Evolutionary conservation across 768 basidiomycete genomes (phyloP).

Genomic region (Amanita jacksonii): DNA sequence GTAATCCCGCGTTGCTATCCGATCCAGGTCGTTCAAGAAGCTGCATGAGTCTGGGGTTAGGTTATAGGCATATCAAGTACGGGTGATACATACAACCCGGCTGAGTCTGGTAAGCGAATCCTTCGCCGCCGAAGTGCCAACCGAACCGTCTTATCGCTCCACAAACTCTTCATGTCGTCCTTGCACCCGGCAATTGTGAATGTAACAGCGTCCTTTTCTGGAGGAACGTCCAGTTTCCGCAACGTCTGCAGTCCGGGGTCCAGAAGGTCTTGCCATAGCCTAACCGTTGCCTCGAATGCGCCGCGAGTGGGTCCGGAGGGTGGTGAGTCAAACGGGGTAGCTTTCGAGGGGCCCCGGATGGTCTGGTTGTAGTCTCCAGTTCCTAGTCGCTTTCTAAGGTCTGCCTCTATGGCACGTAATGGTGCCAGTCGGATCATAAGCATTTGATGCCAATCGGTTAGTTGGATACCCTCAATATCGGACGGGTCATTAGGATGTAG

Average conservation of each 20-base stretch:
- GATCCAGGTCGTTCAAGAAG: conserved; percentile 59
- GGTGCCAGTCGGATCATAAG: conserved; percentile 56
- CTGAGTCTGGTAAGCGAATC: conserved; percentile 49
- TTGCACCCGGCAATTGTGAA: conserved; percentile 48
- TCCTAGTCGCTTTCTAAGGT: conserved; percentile 54
- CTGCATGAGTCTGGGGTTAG: conserved; percentile 22
- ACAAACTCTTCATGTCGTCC: conserved; percentile 54
- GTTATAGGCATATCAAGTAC: background rate
- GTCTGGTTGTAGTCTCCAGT: conserved; percentile 31
- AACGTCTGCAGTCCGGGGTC: conserved; percentile 13
- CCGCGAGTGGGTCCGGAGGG: conserved; percentile 17
- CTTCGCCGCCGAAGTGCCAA: conserved; percentile 35
- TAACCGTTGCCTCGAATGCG: conserved; percentile 39
- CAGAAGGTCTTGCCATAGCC: conserved; percentile 42
- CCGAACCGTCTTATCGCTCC: conserved; percentile 48
- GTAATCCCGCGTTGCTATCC: conserved; percentile 53
- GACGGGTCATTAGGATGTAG: conserved; percentile 25
- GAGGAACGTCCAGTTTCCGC: conserved; percentile 1
- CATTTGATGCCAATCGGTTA: conserved; percentile 42
- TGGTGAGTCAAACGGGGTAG: conserved; percentile 36
- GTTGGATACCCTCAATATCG: conserved; percentile 24
- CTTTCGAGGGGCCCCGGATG: conserved; percentile 23
- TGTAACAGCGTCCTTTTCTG: conserved; percentile 30
- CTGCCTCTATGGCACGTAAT: conserved; percentile 48
- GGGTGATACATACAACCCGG: conserved; percentile 47